Evolutionary conservation across 306 rosid genomes (phyloP), one percentile per base, ranked within the genome.

Genomic region (Trifolium repens): DNA sequence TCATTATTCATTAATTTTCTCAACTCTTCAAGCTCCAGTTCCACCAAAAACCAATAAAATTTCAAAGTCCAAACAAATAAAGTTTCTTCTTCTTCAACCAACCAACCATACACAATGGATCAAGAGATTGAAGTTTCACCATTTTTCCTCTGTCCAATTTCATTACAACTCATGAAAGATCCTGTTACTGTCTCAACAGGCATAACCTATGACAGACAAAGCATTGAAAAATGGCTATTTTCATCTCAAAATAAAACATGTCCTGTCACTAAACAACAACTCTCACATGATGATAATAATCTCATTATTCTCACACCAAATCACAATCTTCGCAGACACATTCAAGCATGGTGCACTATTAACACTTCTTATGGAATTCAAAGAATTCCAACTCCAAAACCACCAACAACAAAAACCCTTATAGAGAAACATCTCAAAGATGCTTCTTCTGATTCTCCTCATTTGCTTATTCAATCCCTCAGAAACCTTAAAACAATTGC

Each of bases 291-390:
- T 60, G 17, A 7, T 14, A 16, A 34, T 4, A 61, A 82, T 26
- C 76, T 55, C 19, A 67, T 80, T 5, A 89, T 86, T 22, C 83
- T 91, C 2, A 91, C 93, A 2, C 98, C 98, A 3, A 94, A 94
- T 69, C 97, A 90, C 79, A 94, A 94, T 34, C 91, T 94, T 53
- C 91, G 98, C 53, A 87, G 98, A 6, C 43, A 91, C 61, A 86
- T 89, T 32, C 98, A 91, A 67, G 82, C 96, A 1, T 94, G 98
- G 98, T 94, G 98, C 72, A 90, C 87, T 11, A 14, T 91, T 44
- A 91, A 94, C 74, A 87, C 97, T 8, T 89, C 97, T 2, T 71
- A 80, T 17, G 97, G 96, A 17, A 32, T 94, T 42, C 78, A 94
- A 17, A 74, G 96, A 30, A 90, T 94, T 43, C 96, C 98, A 19